Conservation (phyloP, 805 yeast species). For the Brettanomyces naardenensis region DNA sequence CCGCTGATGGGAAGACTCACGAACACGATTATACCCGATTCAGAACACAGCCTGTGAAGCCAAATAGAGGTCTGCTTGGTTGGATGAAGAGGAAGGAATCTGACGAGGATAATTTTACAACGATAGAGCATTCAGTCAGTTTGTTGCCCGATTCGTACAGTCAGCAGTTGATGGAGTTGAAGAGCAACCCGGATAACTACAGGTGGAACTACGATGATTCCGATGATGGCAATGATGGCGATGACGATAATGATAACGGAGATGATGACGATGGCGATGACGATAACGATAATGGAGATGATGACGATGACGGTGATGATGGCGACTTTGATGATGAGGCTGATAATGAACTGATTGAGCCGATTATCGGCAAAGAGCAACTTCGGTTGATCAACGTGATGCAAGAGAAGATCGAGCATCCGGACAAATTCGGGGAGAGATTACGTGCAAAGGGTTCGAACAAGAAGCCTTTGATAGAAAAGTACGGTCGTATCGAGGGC, state of each 20-base stretch:
- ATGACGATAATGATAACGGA: conserved; percentile 7
- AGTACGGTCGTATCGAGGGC: conserved; percentile 45
- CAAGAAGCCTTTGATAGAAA: conserved; percentile 31
- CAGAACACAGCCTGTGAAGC: conserved; percentile 25
- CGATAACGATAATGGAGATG: conserved; percentile 6
- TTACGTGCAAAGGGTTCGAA: conserved; percentile 15
- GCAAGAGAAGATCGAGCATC: conserved; percentile 38
- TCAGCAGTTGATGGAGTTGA: conserved; percentile 25
- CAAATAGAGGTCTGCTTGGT: conserved; percentile 21
- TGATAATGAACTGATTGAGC: conserved; percentile 32
- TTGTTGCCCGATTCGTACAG: conserved; percentile 30
- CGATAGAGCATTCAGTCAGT: conserved; percentile 27
- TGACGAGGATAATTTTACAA: conserved; percentile 17
- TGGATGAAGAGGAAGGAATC: conserved; percentile 27
- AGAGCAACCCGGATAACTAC: conserved; percentile 29
- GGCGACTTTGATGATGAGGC: conserved; percentile 30
- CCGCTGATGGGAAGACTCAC: conserved; percentile 24
- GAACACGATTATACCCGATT: conserved; percentile 28
- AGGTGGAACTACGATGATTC: conserved; percentile 32
- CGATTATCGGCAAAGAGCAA: conserved; percentile 45
- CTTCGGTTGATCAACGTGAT: conserved; percentile 39
- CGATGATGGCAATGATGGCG: conserved; percentile 19
- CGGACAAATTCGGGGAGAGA: conserved; percentile 27
- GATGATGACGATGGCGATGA: conserved; percentile 8
- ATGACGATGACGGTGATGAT: conserved; percentile 23